These are phyloP conservation scores for Prunus dulcis DNA, from an alignment of 306 rosid genomes.

Conservation along the genomic window DNA sequence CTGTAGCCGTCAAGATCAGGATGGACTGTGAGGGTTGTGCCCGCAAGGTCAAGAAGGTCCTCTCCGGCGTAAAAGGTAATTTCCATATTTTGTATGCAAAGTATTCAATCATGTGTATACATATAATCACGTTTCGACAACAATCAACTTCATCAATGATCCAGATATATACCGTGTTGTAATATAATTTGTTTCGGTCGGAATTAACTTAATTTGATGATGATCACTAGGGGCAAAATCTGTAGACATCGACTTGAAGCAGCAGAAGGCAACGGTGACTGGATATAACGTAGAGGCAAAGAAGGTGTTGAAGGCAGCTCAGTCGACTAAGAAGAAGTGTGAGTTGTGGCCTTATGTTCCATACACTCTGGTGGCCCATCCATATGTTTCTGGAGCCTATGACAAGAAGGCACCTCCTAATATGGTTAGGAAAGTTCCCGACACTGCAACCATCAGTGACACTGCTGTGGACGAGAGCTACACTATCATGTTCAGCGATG, in stretches of 20 bases:
- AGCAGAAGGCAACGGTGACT: conserved; percentile 87
- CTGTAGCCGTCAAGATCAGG: conserved; percentile 76
- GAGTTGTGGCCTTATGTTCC: conserved; percentile 97
- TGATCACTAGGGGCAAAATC: conserved; percentile 61
- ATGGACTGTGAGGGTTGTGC: conserved; percentile 98
- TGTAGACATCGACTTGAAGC: conserved; percentile 87
- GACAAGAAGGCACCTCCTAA: conserved; percentile 98
- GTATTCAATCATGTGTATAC: too few species aligned
- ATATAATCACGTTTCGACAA: not conserved
- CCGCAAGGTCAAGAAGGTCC: conserved; percentile 82
- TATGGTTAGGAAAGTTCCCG: conserved; percentile 72
- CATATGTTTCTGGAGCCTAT: conserved; percentile 72
- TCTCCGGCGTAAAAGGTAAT: conserved; percentile 81
- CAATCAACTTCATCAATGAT: not conserved
- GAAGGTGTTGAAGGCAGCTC: conserved; percentile 92
- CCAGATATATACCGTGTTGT: not conserved
- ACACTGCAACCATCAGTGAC: conserved; percentile 50
- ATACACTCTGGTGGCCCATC: conserved; percentile 65
- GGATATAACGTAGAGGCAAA: conserved; percentile 74
- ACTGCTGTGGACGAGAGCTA: conserved; percentile 59
- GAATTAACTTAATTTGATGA: not conserved
- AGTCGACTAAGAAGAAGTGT: conserved; percentile 87
- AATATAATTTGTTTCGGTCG: not conserved
- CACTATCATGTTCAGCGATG: conserved; percentile 66
- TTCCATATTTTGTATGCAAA: not conserved